A percentile compares a stretch with the other conserved stretches of the same genome.
phyloP scores from a whole-genome alignment of 768 basidiomycete species.

The Boletales sp. region DNA sequence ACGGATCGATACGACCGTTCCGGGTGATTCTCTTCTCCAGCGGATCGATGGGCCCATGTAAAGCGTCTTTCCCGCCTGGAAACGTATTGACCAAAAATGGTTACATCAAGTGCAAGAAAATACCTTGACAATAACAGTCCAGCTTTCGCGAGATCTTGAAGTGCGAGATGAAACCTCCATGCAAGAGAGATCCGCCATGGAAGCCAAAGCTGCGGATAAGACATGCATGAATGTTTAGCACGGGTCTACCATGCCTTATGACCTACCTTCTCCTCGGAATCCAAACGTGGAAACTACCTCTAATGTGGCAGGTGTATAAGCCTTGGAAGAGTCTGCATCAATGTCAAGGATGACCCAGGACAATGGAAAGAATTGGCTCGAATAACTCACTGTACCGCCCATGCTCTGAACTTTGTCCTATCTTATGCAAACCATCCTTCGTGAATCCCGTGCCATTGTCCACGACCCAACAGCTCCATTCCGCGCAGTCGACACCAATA shows the following conservation, averaged over 20 bases:
- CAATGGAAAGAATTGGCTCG: not conserved
- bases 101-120: conserved; percentile 1
- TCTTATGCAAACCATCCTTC: conserved; percentile 50
- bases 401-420: conserved; percentile 49
- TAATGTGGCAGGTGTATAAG: conserved; percentile 48
- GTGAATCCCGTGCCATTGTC: conserved; percentile 83
- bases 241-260: not conserved
- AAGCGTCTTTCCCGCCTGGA: conserved; percentile 60
- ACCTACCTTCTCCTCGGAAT: conserved; percentile 87
- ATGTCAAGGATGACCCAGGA: not conserved
- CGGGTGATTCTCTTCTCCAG: conserved; percentile 68
- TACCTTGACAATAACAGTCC: conserved; percentile 80
- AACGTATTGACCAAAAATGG: not conserved
- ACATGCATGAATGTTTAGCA: conserved; percentile 7
- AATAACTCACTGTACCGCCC: conserved; percentile 67
- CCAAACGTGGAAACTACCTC: conserved; percentile 69
- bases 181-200: conserved; percentile 73
- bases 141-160: conserved; percentile 53
- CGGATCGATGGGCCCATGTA: conserved; percentile 73
- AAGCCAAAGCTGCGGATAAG: conserved; percentile 64
- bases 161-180: conserved; percentile 85
- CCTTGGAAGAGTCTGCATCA: conserved; percentile 67
- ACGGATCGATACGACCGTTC: conserved; percentile 79
- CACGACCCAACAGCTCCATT: conserved; percentile 81
- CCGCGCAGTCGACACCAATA: conserved; percentile 66